Evolutionary conservation across 1,284 basidiomycete genomes (phyloP), one percentile per base, ranked within the genome.

Genomic region (Puccinia horiana): DNA sequence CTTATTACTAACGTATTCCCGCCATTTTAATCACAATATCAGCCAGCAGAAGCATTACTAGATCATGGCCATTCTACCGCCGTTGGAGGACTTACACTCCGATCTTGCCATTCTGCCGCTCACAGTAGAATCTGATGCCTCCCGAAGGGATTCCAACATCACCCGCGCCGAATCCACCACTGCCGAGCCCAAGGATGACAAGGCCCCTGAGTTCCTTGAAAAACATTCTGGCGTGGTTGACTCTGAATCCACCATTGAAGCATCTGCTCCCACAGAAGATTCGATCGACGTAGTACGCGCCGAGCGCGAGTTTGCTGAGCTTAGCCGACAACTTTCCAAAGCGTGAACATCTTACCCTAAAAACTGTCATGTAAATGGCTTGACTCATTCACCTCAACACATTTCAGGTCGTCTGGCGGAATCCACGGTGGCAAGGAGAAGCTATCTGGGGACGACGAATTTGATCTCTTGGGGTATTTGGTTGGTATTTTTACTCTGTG

Each of bases 301-400:
- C 14, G 80, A 81, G 37, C 42, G 40, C 42, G 72, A 81, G 56
- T 81, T 81, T 42, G 72, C 70, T n/a, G 44, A 65, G 18, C 37
- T 81, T 3, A 81, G 61, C 40, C 70, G 80, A 20, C 80, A 81
- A 76, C 72, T 81, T 29, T 74, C 80, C 61, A 63, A 81, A 65
- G 67, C 70, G 78, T 81, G 20, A 61, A 69, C 26, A 29, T 3
- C 9, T 73, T 54, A 49, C 52, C 61, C 29, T 2, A 11, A 37
- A 29, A 20, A 29, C 1, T 32, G n/a, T 20, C n/a, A 9, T 20
- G 16, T 20, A 23, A 23, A 32, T 6, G 11, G 9, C 5, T 18
- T 63, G 61, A 63, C 32, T 32, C 5, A 18, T 52, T 23, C 32
- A n/a, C 12, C 44, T 49, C 6, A 44, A 44, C 3, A 14, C 11